Evolutionary conservation across 805 yeast species (phyloP).

Genomic region (Nakazawaea laoshanensis): DNA sequence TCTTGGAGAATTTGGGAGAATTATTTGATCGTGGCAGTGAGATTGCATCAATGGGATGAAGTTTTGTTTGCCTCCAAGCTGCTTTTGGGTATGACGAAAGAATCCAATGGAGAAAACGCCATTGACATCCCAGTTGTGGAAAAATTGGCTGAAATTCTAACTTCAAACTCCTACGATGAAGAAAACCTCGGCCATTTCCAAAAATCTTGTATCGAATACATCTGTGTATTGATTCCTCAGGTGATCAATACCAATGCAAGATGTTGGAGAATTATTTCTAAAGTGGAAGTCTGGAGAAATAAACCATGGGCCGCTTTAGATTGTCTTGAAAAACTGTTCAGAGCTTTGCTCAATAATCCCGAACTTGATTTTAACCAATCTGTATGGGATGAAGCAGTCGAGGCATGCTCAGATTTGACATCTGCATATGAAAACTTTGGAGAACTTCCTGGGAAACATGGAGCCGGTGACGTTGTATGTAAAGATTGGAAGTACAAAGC

Average conservation of each 20-base stretch:
- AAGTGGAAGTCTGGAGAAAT: slow-evolving; percentile 78
- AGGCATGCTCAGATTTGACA: slow-evolving; percentile 66
- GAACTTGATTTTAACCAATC: slow-evolving; percentile 51
- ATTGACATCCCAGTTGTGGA: slow-evolving; percentile 73
- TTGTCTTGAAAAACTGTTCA: slow-evolving; percentile 77
- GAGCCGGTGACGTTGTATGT: slow-evolving; percentile 80
- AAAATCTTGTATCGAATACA: slow-evolving; percentile 56
- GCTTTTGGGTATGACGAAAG: slow-evolving; percentile 48
- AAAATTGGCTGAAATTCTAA: slow-evolving; percentile 58
- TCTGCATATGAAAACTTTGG: slow-evolving; percentile 87
- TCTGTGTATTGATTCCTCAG: slow-evolving; percentile 60
- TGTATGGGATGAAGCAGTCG: slow-evolving; percentile 74
- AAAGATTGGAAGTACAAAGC: slow-evolving; percentile 89
- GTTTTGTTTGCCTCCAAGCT: slow-evolving; percentile 69
- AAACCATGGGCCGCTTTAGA: slow-evolving; percentile 86
- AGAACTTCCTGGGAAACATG: slow-evolving; percentile 70
- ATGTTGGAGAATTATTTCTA: slow-evolving; percentile 78
- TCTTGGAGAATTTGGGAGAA: slow-evolving; percentile 93
- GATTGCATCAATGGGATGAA: slow-evolving; percentile 81
- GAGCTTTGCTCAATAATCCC: slow-evolving; percentile 61
- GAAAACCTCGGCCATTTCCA: slow-evolving; percentile 52
- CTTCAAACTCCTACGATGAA: slow-evolving; percentile 35
- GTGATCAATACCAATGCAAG: slow-evolving; percentile 61
- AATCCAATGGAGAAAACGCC: slow-evolving; percentile 50
- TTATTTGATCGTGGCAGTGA: slow-evolving; percentile 72